These are phyloP conservation scores for Globisporangium nodosum DNA, from an alignment of 352 stramenopile species.

Conservation along the genomic window DNA sequence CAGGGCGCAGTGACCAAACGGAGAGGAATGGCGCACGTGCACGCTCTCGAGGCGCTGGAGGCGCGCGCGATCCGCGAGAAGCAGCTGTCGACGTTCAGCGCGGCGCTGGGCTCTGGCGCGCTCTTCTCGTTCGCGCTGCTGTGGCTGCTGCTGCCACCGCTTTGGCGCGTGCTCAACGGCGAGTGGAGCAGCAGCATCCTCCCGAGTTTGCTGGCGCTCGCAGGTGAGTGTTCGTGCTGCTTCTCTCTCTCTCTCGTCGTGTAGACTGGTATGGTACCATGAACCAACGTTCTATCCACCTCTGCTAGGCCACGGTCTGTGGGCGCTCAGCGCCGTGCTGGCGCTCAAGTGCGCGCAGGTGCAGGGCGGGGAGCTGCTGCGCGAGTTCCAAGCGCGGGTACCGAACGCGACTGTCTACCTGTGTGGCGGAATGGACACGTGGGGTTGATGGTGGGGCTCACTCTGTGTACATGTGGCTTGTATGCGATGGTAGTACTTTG, in stretches of 20 bases:
- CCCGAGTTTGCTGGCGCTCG: slow-evolving; percentile 49
- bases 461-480: background rate
- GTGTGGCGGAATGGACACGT: background rate
- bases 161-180: slow-evolving; percentile 69
- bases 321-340: slow-evolving; percentile 49
- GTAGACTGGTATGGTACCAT: background rate
- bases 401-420: background rate
- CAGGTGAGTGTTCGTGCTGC: slow-evolving; percentile 17
- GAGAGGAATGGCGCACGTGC: background rate
- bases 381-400: slow-evolving; percentile 58
- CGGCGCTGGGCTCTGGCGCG: slow-evolving; percentile 37
- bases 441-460: background rate
- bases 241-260: background rate
- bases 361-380: slow-evolving; percentile 50
- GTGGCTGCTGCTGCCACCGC: slow-evolving; percentile 48
- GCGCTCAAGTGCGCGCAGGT: slow-evolving; percentile 62
- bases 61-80: slow-evolving; percentile 56
- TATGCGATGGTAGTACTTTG: slow-evolving; percentile 26
- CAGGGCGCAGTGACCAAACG: no score
- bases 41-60: slow-evolving; percentile 56
- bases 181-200: slow-evolving; percentile 56
- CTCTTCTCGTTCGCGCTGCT: slow-evolving; percentile 35
- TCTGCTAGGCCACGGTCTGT: slow-evolving; percentile 33
- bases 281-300: background rate
- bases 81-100: slow-evolving; percentile 56